Percentiles rank a stretch among this genome's conserved stretches.
phyloP scores from a whole-genome alignment of 2,329 filamentous ascomycete species.

The Colletotrichum simmondsii region DNA sequence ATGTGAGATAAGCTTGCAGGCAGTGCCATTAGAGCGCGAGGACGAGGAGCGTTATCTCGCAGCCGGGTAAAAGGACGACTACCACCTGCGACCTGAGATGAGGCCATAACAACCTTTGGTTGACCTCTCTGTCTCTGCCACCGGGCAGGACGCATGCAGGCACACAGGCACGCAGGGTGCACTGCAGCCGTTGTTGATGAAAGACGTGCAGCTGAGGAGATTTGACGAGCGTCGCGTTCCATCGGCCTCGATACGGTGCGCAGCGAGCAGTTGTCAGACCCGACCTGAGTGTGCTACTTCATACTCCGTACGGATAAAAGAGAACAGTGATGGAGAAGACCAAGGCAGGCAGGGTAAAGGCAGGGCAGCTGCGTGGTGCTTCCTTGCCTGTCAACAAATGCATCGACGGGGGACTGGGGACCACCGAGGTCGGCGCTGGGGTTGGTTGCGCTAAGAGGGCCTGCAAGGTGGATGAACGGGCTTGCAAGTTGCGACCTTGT shows the following conservation, averaged over 20 bases:
- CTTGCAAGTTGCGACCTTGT: not conserved
- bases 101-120: not conserved
- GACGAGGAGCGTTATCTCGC: constrained; percentile 22
- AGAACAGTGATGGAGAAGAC: not conserved
- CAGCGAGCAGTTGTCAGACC: not conserved
- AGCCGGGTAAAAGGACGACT: not conserved
- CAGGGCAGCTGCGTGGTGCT: not conserved
- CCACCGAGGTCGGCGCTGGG: constrained; percentile 31
- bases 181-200: constrained; percentile 18
- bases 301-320: too few species aligned
- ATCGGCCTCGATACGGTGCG: not conserved
- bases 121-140: not conserved
- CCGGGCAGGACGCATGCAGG: constrained; percentile 2
- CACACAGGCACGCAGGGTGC: constrained; percentile 5
- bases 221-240: constrained; percentile 17
- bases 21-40: not conserved
- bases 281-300: too few species aligned
- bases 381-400: constrained; percentile 12
- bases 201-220: not conserved
- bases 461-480: constrained; percentile 18
- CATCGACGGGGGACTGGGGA: constrained; percentile 11
- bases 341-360: not conserved
- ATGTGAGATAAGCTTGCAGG: constrained; percentile 25
- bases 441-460: not conserved
- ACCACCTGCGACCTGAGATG: not conserved